Evolutionary conservation across 768 basidiomycete species (phyloP).

Genomic region (Lenzites betulinus): DNA sequence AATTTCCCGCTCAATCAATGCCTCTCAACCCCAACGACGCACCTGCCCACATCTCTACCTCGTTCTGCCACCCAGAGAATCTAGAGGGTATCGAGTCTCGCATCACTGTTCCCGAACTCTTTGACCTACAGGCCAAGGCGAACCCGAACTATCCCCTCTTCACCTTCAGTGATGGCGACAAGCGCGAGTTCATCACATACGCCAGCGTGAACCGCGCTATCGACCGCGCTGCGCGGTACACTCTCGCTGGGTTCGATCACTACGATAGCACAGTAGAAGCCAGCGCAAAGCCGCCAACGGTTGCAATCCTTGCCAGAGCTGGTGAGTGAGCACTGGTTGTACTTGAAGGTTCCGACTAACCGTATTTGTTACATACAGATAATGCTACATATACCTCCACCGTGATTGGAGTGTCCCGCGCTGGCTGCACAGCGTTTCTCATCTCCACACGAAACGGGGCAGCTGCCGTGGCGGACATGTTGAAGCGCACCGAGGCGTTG

Average conservation of each 20-base stretch:
- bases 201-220: slow-evolving; percentile 31
- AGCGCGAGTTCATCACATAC: slow-evolving; percentile 19
- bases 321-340: neutral
- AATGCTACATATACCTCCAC: slow-evolving; percentile 22
- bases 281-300: slow-evolving; percentile 14
- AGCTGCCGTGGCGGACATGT: slow-evolving; percentile 34
- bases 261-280: neutral
- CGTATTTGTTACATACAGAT: slow-evolving; percentile 22
- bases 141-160: slow-evolving; percentile 37
- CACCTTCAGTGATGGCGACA: slow-evolving; percentile 22
- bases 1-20: neutral
- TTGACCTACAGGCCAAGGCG: slow-evolving; percentile 37
- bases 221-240: slow-evolving; percentile 29
- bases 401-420: slow-evolving; percentile 21
- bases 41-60: slow-evolving; percentile 3
- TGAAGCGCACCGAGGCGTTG: slow-evolving; percentile 4
- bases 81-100: neutral
- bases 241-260: neutral
- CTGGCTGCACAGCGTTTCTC: slow-evolving; percentile 33
- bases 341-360: neutral
- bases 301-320: slow-evolving; percentile 28
- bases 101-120: slow-evolving; percentile 34
- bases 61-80: neutral
- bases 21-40: slow-evolving; percentile 6
- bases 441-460: slow-evolving; percentile 38